A percentile compares a stretch with the other conserved stretches of the same genome.
These are phyloP conservation scores for Hyphopichia buzzinii DNA, from an alignment of 1,139 yeast species.

Conservation along the genomic window DNA sequence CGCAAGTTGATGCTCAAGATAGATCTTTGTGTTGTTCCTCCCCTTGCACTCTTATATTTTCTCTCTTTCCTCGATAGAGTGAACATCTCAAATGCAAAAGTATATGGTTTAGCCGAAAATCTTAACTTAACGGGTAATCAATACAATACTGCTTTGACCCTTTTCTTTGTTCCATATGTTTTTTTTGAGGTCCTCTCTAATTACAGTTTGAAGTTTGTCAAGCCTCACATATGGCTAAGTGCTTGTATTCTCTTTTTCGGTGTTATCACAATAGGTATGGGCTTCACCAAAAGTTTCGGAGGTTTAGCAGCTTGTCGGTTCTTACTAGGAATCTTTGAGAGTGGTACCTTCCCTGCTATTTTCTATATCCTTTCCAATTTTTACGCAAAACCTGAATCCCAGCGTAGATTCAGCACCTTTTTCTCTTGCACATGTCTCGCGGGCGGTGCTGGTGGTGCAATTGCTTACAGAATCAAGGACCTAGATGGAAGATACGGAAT, in stretches of 20 bases:
- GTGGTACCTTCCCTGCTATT: slow-evolving; percentile 51
- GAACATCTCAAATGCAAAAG: slow-evolving; percentile 26
- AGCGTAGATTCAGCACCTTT: slow-evolving; percentile 39
- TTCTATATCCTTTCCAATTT: slow-evolving; percentile 26
- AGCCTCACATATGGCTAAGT: slow-evolving; percentile 66
- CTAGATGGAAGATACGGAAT: slow-evolving; percentile 5
- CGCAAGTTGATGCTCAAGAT: slow-evolving; percentile 57
- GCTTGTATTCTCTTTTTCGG: slow-evolving; percentile 14
- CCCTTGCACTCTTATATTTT: slow-evolving; percentile 66
- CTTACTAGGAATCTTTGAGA: slow-evolving; percentile 44
- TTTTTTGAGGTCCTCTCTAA: slow-evolving; percentile 53
- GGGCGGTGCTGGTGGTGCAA: slow-evolving; percentile 43
- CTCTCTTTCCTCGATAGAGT: slow-evolving; percentile 45
- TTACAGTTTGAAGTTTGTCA: slow-evolving; percentile 34
- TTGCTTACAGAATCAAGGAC: slow-evolving; percentile 11
- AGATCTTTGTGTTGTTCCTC: slow-evolving; percentile 66
- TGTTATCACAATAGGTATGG: slow-evolving; percentile 16
- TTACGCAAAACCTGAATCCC: slow-evolving; percentile 8
- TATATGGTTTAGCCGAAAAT: slow-evolving; percentile 11
- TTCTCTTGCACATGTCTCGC: slow-evolving; percentile 51
- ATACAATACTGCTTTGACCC: slow-evolving; percentile 11
- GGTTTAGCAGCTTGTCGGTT: slow-evolving; percentile 35
- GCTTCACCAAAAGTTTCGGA: slow-evolving; percentile 21
- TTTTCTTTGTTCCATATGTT: slow-evolving; percentile 7
- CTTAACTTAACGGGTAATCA: slow-evolving; percentile 11